Base-by-base conservation (phyloP, 805 yeast genomes). In the Starmerella geochares region DNA sequence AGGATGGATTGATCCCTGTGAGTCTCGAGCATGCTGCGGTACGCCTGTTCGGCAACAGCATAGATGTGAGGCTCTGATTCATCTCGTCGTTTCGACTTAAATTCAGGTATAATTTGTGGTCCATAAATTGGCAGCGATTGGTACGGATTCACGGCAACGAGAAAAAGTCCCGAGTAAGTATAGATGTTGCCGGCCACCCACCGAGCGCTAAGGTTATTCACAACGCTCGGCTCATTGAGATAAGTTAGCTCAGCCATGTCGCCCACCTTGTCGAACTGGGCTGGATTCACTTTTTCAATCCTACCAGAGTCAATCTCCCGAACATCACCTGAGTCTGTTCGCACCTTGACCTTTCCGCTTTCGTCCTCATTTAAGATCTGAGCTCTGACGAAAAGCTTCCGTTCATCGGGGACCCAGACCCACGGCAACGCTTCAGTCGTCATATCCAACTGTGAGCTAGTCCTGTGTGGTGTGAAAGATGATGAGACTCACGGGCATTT, bases 181-280 rank as follows among this genome's bases (percentile, higher is more conserved):
- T 90, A 86, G 46, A 92, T 88, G 60, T 76, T 62, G 63, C 86
- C 94, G 54, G 80, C 81, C 52, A 69, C 64, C 66, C 88, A 92
- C 59, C 99, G 75, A 46, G 80, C 68, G 57, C 79, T 77, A 54
- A 92, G 66, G 63, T 92, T 92, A 67, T 86, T 75, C 9, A 92
- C 76, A n/a, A 92, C 97, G 0, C 95, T 83, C 0, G 98, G 95
- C 63, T 92, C 99, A 64, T 90, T 92, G 54, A 92, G 71, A 65
- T 81, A 86, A 0, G 99, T 92, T 55, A 92, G 72, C 58, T 88
- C 95, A 0, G 97, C 97, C 88, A 92, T 86, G 61, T 92, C 96
- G 58, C 83, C 80, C 53, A 94, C 90, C 59, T 79, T 82, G 65
- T 92, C 94, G 65, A 92, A 92, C 58, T 84, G 83, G 8, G 80